Evolutionary conservation across 805 yeast genomes (phyloP).

Genomic region (Wickerhamomyces queroliae): DNA sequence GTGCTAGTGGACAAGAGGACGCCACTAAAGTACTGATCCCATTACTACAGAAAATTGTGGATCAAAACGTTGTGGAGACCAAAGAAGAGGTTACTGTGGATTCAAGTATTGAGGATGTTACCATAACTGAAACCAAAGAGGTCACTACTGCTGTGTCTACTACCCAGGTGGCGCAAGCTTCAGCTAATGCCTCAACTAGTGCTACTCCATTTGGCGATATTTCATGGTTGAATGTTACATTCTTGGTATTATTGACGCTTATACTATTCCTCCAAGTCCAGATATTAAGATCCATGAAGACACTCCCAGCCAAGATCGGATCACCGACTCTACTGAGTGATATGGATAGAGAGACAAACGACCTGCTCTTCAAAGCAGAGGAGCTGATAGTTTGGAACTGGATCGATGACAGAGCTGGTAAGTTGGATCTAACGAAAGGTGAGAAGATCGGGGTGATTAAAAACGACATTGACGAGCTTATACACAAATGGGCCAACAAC

Average conservation of each 20-base stretch:
- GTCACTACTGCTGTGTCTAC: not conserved
- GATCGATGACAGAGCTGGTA: constrained; percentile 23
- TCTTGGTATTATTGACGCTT: constrained; percentile 5
- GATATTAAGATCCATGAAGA: constrained; percentile 7
- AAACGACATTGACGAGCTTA: constrained; percentile 17
- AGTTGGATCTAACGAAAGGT: constrained; percentile 3
- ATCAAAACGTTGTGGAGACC: constrained; percentile 12
- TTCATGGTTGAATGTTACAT: constrained; percentile 9
- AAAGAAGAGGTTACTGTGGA: constrained; percentile 7
- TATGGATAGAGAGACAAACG: constrained; percentile 6
- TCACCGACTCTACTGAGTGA: not conserved
- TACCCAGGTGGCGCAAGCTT: not conserved
- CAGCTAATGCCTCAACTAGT: not conserved
- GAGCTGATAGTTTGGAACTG: constrained; percentile 22
- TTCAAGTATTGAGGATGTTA: not conserved
- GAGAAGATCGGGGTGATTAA: constrained; percentile 4
- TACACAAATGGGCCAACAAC: constrained; percentile 16
- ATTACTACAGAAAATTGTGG: constrained; percentile 21
- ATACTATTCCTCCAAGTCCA: constrained; percentile 11
- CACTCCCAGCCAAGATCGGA: not conserved
- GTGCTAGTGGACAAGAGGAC: constrained; percentile 70
- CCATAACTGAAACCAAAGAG: constrained; percentile 1
- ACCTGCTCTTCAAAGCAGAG: constrained; percentile 14
- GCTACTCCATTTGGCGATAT: not conserved
- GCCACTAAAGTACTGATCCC: constrained; percentile 45